Conservation (phyloP, 345 rosid species). For the Fremontodendron californicum region DNA sequence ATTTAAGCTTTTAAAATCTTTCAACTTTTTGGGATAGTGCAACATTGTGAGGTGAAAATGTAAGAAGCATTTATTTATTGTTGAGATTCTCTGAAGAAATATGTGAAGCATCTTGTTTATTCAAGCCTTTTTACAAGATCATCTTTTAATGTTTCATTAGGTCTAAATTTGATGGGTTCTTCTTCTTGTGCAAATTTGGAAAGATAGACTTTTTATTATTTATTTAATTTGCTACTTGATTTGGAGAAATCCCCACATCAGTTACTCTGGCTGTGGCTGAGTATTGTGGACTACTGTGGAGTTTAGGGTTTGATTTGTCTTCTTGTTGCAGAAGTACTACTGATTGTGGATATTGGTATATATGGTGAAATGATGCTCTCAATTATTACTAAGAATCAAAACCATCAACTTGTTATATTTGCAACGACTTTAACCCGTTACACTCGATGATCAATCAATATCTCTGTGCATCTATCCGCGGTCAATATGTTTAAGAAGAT, state of each 20-base stretch:
- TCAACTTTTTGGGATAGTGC: not conserved
- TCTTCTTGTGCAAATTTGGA: not conserved
- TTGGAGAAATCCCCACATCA: no score
- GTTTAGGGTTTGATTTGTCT: not conserved
- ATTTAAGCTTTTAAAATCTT: not conserved
- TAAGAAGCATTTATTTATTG: no score
- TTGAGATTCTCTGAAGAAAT: no score
- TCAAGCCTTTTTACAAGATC: not conserved
- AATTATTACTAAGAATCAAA: no score
- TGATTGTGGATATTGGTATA: not conserved
- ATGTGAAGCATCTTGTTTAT: not conserved
- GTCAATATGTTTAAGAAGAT: not conserved
- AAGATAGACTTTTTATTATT: not conserved
- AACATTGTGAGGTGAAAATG: not conserved
- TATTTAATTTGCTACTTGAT: not conserved
- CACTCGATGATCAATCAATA: not conserved
- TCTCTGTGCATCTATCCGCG: not conserved
- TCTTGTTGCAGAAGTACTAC: not conserved
- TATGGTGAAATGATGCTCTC: not conserved
- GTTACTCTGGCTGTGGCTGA: no score
- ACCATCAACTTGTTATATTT: no score
- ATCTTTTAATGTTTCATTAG: not conserved
- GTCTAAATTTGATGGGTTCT: not conserved
- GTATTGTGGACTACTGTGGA: not conserved
- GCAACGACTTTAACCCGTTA: no score